Base-by-base conservation (phyloP, 2,329 filamentous ascomycete genomes). In the Calonectria montana region DNA sequence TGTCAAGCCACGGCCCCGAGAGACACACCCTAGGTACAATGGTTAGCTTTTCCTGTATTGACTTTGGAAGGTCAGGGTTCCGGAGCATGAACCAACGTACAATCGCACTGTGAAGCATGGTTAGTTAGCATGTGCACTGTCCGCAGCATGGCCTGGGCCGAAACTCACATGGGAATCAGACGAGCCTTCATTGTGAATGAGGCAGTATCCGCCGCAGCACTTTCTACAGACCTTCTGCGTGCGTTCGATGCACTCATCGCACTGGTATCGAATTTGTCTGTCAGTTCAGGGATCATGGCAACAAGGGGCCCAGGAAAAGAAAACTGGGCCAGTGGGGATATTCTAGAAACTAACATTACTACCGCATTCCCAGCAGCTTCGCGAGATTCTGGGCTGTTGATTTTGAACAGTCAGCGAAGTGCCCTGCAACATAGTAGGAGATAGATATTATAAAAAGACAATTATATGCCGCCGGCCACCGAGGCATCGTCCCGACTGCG, bases 301-400 rank as follows among this genome's bases (percentile, higher is more conserved):
- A 18, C 55, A 39, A 35, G 31, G 37, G 55, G 55, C 6, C 31
- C 35, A 18, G 35, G 18, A 3, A 61, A 31, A 35, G 35, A 31
- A 53, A 29, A 65, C 27, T 27, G 50, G 48, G 59, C 47, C 59
- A 6, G 45, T 62, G 47, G 29, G 41, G 50, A 50, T 65, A 63
- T 65, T 62, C 67, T 71, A 70, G 55, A 66, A 31, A 81, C 91
- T 86, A 84, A 95, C 93, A 72, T 94, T 96, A 73, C 90, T 90
- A 64, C 94, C 95, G 82, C 95, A 98, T 82, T 96, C 95, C 89
- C 94, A 97, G 85, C 95, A 98, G 79, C 95, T 90, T 77, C 85
- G 87, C 16, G 90, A 91, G 80, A 94, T 91, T 66, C 89, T 89
- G 74, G 87, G 86, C 85, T 91, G 87, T 71, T 53, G 47, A 37